A percentile compares a stretch with the other conserved stretches of the same genome.
These are phyloP conservation scores for Botrytis aclada DNA, from an alignment of 2,329 filamentous ascomycete genomes.

Conservation along the genomic window DNA sequence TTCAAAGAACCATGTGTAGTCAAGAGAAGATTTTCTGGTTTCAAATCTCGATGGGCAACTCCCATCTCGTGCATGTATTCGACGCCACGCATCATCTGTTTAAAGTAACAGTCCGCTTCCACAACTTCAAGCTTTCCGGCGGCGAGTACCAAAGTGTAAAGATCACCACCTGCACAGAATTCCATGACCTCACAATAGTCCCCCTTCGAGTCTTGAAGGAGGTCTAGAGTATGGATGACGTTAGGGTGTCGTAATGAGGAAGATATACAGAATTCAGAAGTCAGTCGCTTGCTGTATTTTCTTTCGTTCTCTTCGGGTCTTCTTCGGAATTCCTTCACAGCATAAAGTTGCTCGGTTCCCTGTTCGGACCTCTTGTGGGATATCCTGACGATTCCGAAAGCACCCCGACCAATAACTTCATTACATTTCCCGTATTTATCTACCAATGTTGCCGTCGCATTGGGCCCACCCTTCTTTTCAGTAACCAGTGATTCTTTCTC, in stretches of 20 bases:
- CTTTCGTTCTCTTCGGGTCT: conserved; percentile 92
- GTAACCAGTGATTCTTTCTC: conserved; percentile 75
- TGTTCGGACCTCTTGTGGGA: conserved; percentile 91
- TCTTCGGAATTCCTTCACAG: conserved; percentile 96
- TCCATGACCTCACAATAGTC: conserved; percentile 99
- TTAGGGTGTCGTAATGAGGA: conserved; percentile 95
- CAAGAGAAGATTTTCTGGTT: conserved; percentile 92
- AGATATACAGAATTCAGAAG: conserved; percentile 97
- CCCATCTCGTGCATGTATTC: conserved; percentile 99
- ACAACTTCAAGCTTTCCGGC: conserved; percentile 87
- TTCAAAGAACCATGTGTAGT: conserved; percentile 92
- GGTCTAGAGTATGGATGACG: conserved; percentile 94
- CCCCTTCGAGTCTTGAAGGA: conserved; percentile 93
- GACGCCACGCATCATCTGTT: conserved; percentile 97
- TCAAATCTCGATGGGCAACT: conserved; percentile 92
- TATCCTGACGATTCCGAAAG: conserved; percentile 95
- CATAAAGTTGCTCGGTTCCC: conserved; percentile 85
- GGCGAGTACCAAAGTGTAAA: conserved; percentile 89
- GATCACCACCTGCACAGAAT: conserved; percentile 92
- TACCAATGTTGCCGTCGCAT: conserved; percentile 73
- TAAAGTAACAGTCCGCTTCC: conserved; percentile 98
- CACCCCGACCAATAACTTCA: conserved; percentile 91
- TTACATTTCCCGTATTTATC: conserved; percentile 99
- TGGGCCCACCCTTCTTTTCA: conserved; percentile 75
- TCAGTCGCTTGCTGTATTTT: conserved; percentile 96